Evolutionary conservation across 805 yeast species (phyloP).

Genomic region (Yarrowia sp.): DNA sequence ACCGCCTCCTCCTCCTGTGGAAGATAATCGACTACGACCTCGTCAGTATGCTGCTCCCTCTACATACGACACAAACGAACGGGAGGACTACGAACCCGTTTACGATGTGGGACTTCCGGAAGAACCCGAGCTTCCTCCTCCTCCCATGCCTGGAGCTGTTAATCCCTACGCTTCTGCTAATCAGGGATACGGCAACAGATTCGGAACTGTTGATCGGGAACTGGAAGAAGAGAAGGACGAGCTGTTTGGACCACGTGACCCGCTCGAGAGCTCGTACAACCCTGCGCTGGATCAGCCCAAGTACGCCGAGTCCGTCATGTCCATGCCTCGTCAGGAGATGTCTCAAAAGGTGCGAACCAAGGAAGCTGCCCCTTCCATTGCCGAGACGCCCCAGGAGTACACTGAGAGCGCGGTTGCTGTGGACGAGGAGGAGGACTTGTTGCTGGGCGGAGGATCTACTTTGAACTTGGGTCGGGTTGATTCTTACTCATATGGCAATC

Average conservation of each 20-base stretch:
- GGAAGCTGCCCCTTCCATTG: neutral
- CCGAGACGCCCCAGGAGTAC: neutral
- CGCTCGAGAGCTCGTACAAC: neutral
- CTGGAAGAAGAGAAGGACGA: slow-evolving; percentile 2
- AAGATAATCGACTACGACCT: neutral
- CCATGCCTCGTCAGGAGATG: slow-evolving; percentile 17
- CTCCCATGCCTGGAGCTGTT: slow-evolving; percentile 10
- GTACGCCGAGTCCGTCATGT: slow-evolving; percentile 20
- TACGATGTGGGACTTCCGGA: slow-evolving; percentile 3
- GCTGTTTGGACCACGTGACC: slow-evolving; percentile 11
- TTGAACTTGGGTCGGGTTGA: slow-evolving; percentile 5
- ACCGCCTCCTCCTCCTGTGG: neutral
- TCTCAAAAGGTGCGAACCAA: slow-evolving; percentile 3
- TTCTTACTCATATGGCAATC: slow-evolving; percentile 16
- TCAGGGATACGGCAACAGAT: slow-evolving; percentile 9
- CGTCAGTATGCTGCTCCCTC: neutral
- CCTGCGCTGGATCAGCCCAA: slow-evolving; percentile 7
- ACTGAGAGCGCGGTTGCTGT: slow-evolving; percentile 4
- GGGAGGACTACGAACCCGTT: slow-evolving; percentile 9
- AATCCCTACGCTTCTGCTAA: slow-evolving; percentile 20
- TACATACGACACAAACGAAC: neutral
- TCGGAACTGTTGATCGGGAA: slow-evolving; percentile 11
- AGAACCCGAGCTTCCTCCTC: slow-evolving; percentile 15
- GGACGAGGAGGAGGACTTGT: slow-evolving; percentile 17
- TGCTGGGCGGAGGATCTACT: neutral